Evolutionary conservation across 257 asterid genomes (phyloP), one percentile per base, ranked within the genome.

Genomic region (Dorcoceras hygrometricum): DNA sequence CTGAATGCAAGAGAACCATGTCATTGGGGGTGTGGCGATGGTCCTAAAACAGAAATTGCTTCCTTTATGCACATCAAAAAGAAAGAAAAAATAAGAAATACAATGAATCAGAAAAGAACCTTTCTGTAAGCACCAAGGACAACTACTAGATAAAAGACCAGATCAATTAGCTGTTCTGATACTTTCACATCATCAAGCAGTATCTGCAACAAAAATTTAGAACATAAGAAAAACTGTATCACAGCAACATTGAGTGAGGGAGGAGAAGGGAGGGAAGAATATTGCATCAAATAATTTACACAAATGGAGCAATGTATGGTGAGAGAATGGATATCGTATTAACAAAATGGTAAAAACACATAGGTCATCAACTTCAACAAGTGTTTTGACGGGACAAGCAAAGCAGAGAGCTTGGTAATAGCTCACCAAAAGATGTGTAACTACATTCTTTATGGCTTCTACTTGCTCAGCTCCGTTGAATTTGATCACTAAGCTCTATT

Each of bases 1-100:
- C 88, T 14, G 99, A 86, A 77, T 94, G 97, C 89, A 94, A 80
- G 72, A 82, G 96, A 76, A 83, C 90, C 79, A 86, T 78, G 59
- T 89, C 91, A 62, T 81, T 81, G 62, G 90, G 84, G 71, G 75
- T 75, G 63, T 75, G 74, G 51, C 84, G 78, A 70, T 72, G 56
- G 67, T 84, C 93, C 95, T 88, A 76, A 64, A 66, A 62, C 54
- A 59, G 10, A n/a, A 62, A 71, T 34, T 46, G 27, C 63, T 8
- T 68, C 48, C 62, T 71, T 60, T 72, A 76, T 63, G 53, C 59
- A 57, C 68, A 39, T 60, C 63, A 48, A 66, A 27, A 59, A 64
- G 18, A 14, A 23, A 51, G 34, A 61, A 48, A 34, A 32, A 23
- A 4, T 31, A 43, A 55, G 57, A 39, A 28, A 65, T 57, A 32